Evolutionary conservation across 495 filamentous ascomycete species (phyloP), one percentile per base, ranked within the genome.

Genomic region (Xylaria flabelliformis): DNA sequence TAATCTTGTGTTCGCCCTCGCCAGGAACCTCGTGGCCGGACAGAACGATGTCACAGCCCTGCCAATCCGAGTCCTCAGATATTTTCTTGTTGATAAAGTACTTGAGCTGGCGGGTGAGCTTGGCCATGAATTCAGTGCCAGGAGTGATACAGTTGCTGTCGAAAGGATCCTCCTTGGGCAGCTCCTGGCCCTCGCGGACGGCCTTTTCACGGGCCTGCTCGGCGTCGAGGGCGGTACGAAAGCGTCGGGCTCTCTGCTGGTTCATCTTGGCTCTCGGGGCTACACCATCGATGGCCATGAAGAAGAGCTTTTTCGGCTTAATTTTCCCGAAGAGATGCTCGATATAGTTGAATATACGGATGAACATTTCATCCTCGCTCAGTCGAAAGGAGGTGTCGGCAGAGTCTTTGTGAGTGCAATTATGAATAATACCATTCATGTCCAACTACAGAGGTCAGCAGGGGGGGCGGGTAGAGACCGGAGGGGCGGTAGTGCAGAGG

Each of bases 351-450:
- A 99, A 99, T 72, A 99, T 99, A 29, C 93, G 92, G 73, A 98
- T 98, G 81, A 98, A 98, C 95, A 98, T 98, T 81, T 97, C 91
- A 79, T 98, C 97, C 79, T 99, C 97, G 59, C 91, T 94, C 86
- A 99, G 92, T 63, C 95, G 94, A 78, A 95, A 95, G 0, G 92
- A 95, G 3, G 95, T 90, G 72, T 94, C 94, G 67, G 74, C 75
- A 12, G 92, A 91, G 77, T 99, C 96, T 69, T 93, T 97, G 84
- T 99, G 97, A 67, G 97, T 98, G 80, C 97, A 99, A 80, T 99
- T 99, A 80, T 99, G 97, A 76, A 99, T 98, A 80, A 99, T 99
- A 72, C 96, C 97, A 81, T 99, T 98, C 97, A 98, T 98, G 76
- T 99, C 96, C 75, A 97, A 88, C 90, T 85, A 76, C 36, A 56